These are phyloP conservation scores for Phytophthora hybrid DNA, from an alignment of 352 stramenopile genomes.

Conservation along the genomic window DNA sequence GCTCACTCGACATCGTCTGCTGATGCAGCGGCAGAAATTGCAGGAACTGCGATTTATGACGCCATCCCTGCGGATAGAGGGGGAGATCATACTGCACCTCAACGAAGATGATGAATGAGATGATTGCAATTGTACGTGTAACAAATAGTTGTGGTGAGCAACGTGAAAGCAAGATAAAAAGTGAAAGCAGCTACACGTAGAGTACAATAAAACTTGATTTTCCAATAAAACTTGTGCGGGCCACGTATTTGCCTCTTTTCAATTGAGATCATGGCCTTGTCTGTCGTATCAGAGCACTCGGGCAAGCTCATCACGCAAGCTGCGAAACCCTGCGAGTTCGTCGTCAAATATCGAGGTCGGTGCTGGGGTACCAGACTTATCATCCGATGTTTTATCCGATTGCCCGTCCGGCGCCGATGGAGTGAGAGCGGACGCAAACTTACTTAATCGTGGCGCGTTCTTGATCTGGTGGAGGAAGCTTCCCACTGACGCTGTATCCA, in stretches of 20 bases:
- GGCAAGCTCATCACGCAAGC: slow-evolving; percentile 71
- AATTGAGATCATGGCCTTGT: not conserved
- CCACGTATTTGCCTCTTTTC: not conserved
- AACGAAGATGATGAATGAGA: not conserved
- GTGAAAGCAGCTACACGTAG: not conserved
- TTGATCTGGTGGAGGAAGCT: slow-evolving; percentile 87
- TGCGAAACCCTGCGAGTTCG: slow-evolving; percentile 79
- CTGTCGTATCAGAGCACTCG: slow-evolving; percentile 35
- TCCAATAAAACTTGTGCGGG: not conserved
- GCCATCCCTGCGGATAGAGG: slow-evolving; percentile 18
- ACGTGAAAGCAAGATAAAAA: not conserved
- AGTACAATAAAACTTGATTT: not conserved
- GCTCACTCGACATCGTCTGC: slow-evolving; percentile 7
- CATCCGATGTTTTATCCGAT: slow-evolving; percentile 2
- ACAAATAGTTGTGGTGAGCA: not conserved
- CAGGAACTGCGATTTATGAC: slow-evolving; percentile 28
- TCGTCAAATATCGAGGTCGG: slow-evolving; percentile 65
- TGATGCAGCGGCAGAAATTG: slow-evolving; percentile 8
- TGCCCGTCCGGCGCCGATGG: not conserved
- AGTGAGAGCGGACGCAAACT: not conserved
- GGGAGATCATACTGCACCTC: slow-evolving; percentile 2
- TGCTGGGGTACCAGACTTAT: not conserved
- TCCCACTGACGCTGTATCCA: slow-evolving; percentile 72
- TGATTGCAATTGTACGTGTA: too few relatives aligned
- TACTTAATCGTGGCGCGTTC: slow-evolving; percentile 66